These are phyloP conservation scores for Corinectria fuckeliana DNA, from an alignment of 2,329 filamentous ascomycete genomes.

Conservation along the genomic window DNA sequence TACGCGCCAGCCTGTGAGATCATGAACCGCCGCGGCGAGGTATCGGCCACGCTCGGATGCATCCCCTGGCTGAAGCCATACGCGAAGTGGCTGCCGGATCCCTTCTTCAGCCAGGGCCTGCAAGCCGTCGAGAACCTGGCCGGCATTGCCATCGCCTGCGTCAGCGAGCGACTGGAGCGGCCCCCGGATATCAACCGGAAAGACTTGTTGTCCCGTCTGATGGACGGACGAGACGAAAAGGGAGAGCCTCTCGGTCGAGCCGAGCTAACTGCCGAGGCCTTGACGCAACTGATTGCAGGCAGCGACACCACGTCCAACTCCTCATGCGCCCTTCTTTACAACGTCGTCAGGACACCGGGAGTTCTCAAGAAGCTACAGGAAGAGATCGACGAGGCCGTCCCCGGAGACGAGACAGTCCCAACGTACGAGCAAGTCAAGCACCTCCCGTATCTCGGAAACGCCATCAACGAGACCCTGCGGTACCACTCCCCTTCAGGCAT, in stretches of 20 bases:
- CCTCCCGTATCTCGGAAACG: constrained; percentile 75
- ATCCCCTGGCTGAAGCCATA: constrained; percentile 78
- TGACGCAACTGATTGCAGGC: constrained; percentile 86
- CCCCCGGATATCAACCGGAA: constrained; percentile 68
- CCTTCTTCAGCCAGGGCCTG: constrained; percentile 80
- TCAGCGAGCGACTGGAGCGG: constrained; percentile 74
- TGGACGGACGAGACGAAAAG: constrained; percentile 84
- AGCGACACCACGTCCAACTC: constrained; percentile 82
- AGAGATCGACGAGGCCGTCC: constrained; percentile 75
- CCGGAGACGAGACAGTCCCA: constrained; percentile 67
- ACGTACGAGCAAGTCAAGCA: constrained; percentile 75
- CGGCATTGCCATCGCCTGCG: constrained; percentile 85
- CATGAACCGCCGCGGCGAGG: constrained; percentile 85
- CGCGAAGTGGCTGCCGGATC: constrained; percentile 80
- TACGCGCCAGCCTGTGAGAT: constrained; percentile 88
- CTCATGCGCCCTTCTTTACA: constrained; percentile 82
- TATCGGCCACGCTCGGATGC: constrained; percentile 80
- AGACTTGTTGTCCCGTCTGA: constrained; percentile 81
- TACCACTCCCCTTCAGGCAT: constrained; percentile 87
- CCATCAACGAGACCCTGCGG: constrained; percentile 85
- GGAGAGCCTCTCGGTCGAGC: constrained; percentile 77
- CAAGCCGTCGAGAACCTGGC: constrained; percentile 80
- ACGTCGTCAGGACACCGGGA: constrained; percentile 72
- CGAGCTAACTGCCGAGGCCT: constrained; percentile 85
- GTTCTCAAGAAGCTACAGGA: constrained; percentile 74